Evolutionary conservation across 2,329 filamentous ascomycete genomes (phyloP).

Genomic region (Bipolaris zeicola): DNA sequence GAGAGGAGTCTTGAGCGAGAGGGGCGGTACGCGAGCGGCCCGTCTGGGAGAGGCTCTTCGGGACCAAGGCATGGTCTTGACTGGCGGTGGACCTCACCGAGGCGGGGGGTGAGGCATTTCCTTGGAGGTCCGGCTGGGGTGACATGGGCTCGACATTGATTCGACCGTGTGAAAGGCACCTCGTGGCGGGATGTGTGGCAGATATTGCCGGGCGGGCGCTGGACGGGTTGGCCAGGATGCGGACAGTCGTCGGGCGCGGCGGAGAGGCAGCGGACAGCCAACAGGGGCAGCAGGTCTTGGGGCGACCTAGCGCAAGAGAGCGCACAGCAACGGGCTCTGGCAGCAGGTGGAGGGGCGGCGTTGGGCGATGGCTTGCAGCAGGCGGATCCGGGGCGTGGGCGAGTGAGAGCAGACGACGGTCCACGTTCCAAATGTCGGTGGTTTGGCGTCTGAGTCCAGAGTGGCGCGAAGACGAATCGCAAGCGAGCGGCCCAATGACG

Average conservation of each 20-base stretch:
- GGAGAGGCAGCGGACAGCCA: conserved; percentile 29
- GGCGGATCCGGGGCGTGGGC: conserved; percentile 18
- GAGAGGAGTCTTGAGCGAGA: conserved; percentile 35
- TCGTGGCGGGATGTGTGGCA: conserved; percentile 45
- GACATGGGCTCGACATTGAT: conserved; percentile 54
- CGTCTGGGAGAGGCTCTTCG: conserved; percentile 44
- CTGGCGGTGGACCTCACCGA: conserved; percentile 47
- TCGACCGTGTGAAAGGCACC: conserved; percentile 36
- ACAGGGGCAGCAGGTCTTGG: conserved; percentile 21
- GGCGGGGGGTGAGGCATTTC: conserved; percentile 49
- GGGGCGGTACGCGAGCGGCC: conserved; percentile 49
- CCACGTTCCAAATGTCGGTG: conserved; percentile 41
- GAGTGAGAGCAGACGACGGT: conserved; percentile 30
- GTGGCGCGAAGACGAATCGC: conserved; percentile 29
- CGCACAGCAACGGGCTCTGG: conserved; percentile 22
- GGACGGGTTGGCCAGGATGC: conserved; percentile 27
- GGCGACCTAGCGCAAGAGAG: conserved; percentile 10
- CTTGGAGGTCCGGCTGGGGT: conserved; percentile 45
- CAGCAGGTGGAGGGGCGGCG: conserved; percentile 10
- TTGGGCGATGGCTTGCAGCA: conserved; percentile 18
- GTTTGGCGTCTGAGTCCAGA: conserved; percentile 24
- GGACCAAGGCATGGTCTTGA: conserved; percentile 30
- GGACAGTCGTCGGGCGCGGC: conserved; percentile 28
- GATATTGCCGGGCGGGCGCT: conserved; percentile 37
- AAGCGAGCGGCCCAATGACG: conserved; percentile 37